phyloP scores from a whole-genome alignment of 306 rosid genomes.

The Amphicarpaea edgeworthii region DNA sequence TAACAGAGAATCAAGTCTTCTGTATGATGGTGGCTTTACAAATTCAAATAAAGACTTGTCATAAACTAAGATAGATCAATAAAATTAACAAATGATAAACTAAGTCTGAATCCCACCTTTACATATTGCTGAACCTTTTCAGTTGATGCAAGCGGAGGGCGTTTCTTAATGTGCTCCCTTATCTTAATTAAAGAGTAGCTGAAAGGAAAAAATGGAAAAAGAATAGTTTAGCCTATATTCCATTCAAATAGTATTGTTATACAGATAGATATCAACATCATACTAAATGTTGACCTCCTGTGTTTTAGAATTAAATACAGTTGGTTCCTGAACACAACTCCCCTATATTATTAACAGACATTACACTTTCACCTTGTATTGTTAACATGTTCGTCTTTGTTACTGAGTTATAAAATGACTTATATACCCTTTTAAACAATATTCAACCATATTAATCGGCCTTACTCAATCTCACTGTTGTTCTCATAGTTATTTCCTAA shows the following conservation, averaged over 20 bases:
- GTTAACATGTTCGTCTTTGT: background rate
- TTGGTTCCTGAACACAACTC: background rate
- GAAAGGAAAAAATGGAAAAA: conserved; percentile 17
- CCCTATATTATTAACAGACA: background rate
- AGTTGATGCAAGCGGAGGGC: conserved; percentile 92
- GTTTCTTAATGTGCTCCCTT: conserved; percentile 97
- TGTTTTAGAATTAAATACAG: background rate
- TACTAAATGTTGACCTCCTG: background rate
- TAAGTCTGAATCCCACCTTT: conserved; percentile 61
- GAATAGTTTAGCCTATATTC: conserved; percentile 25
- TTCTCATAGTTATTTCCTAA: background rate
- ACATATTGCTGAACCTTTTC: conserved; percentile 97
- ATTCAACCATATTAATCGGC: background rate
- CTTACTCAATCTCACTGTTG: background rate
- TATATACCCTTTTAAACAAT: background rate
- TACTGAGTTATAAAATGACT: background rate
- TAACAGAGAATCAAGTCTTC: conserved; percentile 9
- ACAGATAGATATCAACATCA: conserved; percentile 19
- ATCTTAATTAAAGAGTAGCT: conserved; percentile 76
- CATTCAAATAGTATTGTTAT: conserved; percentile 33
- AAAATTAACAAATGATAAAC: conserved; percentile 24
- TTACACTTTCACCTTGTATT: background rate
- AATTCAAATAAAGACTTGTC: conserved; percentile 12
- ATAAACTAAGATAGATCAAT: conserved; percentile 18
- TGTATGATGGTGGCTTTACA: conserved; percentile 22